phyloP scores from a whole-genome alignment of 495 filamentous ascomycete genomes.

The Astrothelium macrocarpum region DNA sequence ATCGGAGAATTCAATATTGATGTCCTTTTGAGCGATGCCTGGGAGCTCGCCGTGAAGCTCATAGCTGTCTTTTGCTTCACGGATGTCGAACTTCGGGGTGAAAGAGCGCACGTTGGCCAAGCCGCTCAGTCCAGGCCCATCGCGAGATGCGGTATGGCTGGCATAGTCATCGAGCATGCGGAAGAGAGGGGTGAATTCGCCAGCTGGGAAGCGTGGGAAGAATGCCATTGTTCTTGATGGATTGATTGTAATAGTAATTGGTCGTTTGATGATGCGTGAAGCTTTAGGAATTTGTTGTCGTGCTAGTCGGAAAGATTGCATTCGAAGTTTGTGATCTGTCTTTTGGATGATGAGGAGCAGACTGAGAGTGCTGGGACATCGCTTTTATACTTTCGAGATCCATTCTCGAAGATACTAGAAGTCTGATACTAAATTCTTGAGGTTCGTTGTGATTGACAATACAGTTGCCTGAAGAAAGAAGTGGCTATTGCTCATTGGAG shows the following conservation, averaged over 20 bases:
- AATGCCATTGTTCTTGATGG: slow-evolving; percentile 49
- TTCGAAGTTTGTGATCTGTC: neutral
- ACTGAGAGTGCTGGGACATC: neutral
- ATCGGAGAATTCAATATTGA: slow-evolving; percentile 80
- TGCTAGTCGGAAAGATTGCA: slow-evolving; percentile 10
- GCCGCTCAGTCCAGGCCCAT: slow-evolving; percentile 16
- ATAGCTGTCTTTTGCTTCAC: slow-evolving; percentile 57
- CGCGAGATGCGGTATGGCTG: slow-evolving; percentile 33
- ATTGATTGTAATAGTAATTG: slow-evolving; percentile 1
- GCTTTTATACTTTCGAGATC: slow-evolving; percentile 4
- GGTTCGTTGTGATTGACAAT: neutral
- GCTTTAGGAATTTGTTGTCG: slow-evolving; percentile 13
- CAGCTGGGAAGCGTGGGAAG: slow-evolving; percentile 45
- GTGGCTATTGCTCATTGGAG: neutral
- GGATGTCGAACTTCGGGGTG: slow-evolving; percentile 71
- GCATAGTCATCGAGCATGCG: slow-evolving; percentile 69
- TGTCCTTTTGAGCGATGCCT: slow-evolving; percentile 65
- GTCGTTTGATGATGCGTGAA: slow-evolving; percentile 16
- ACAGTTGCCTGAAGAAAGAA: neutral
- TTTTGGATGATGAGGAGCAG: neutral
- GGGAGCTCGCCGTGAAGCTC: slow-evolving; percentile 84
- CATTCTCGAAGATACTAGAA: slow-evolving; percentile 2
- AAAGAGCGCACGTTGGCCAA: slow-evolving; percentile 39
- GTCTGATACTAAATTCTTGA: neutral
- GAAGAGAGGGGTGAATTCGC: slow-evolving; percentile 58